Conservation (phyloP, 2,329 filamentous ascomycete genomes). For the Talaromyces sp. region DNA sequence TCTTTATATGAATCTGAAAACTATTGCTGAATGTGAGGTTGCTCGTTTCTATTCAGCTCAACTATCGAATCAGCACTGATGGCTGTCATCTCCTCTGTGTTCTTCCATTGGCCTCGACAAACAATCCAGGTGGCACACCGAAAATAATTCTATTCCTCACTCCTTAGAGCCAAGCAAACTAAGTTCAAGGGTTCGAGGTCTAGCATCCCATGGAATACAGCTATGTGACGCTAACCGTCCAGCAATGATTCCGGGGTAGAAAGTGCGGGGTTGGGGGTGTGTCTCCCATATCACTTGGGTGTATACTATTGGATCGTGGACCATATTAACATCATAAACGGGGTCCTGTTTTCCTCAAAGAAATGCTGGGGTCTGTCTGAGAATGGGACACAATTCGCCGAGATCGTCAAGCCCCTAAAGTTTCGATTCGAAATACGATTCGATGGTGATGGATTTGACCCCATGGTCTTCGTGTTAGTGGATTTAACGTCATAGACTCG, state of each 20-base stretch:
- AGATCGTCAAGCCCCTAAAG: neutral
- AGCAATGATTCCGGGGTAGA: slow-evolving; percentile 8
- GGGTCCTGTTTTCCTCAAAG: neutral
- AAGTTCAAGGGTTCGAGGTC: slow-evolving; percentile 6
- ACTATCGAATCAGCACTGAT: neutral
- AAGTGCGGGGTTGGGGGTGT: slow-evolving; percentile 13
- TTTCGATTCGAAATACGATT: neutral
- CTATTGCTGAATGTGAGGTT: neutral
- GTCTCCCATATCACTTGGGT: neutral
- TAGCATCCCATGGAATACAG: slow-evolving; percentile 14
- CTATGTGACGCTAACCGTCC: slow-evolving; percentile 3
- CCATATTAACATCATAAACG: neutral
- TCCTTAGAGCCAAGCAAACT: neutral
- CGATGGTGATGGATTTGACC: neutral
- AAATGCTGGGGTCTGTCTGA: neutral
- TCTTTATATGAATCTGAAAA: neutral
- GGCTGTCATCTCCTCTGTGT: neutral
- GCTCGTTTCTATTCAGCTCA: neutral
- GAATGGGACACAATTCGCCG: neutral
- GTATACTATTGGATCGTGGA: neutral
- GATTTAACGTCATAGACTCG: slow-evolving; percentile 12
- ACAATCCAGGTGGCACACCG: neutral
- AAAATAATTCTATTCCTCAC: neutral
- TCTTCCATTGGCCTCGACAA: neutral
- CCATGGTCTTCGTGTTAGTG: neutral